Percentiles rank a stretch among this genome's conserved stretches.
Conservation (phyloP, 306 rosid genomes). For the Ceratonia siliqua region DNA sequence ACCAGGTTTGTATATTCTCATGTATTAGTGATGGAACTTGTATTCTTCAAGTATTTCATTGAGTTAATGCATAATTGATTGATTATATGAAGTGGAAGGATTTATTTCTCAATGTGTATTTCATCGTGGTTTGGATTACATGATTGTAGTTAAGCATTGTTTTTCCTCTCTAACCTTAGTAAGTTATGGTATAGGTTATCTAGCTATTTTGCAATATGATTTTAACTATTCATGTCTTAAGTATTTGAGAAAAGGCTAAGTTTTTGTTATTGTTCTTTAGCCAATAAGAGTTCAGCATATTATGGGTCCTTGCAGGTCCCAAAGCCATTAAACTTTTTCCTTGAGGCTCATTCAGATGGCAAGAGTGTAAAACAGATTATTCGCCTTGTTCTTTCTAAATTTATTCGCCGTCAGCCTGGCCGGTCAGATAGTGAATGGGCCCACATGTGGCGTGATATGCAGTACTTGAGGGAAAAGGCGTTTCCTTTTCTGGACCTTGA, state of each 20-base stretch:
- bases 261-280: slow-evolving; percentile 23
- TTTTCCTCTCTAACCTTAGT: background rate
- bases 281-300: slow-evolving; percentile 25
- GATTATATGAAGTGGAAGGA: slow-evolving; percentile 10
- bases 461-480: slow-evolving; percentile 80
- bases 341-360: slow-evolving; percentile 71
- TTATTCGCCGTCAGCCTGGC: slow-evolving; percentile 85
- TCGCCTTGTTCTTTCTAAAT: slow-evolving; percentile 94
- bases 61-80: slow-evolving; percentile 8
- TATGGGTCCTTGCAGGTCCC: slow-evolving; percentile 70
- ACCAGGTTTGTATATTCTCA: slow-evolving; percentile 67
- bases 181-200: background rate
- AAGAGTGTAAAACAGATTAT: slow-evolving; percentile 94
- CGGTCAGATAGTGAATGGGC: slow-evolving; percentile 98
- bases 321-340: slow-evolving; percentile 82
- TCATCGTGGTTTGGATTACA: slow-evolving; percentile 17
- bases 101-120: background rate
- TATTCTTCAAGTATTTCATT: slow-evolving; percentile 1
- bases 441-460: slow-evolving; percentile 97
- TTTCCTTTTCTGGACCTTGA: slow-evolving; percentile 88
- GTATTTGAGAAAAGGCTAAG: background rate
- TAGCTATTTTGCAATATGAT: slow-evolving; percentile 21
- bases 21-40: slow-evolving; percentile 16
- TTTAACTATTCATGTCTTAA: slow-evolving; percentile 6
- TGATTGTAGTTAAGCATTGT: slow-evolving; percentile 19